phyloP scores from a whole-genome alignment of 2,329 filamentous ascomycete genomes.

The Parastagonospora nodorum region DNA sequence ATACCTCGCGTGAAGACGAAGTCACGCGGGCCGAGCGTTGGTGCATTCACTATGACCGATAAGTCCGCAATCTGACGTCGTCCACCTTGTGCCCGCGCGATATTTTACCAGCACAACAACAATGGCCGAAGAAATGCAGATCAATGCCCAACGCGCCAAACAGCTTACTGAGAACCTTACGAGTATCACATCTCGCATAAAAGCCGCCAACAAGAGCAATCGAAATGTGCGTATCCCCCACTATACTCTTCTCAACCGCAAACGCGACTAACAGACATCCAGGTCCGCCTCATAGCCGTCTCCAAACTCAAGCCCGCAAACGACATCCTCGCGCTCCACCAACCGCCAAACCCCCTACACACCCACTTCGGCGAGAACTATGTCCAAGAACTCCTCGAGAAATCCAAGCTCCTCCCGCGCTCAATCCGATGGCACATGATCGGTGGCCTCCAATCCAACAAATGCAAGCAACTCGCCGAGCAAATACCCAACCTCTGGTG shows the following conservation, averaged over 20 bases:
- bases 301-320: constrained; percentile 94
- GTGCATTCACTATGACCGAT: too few relatives aligned
- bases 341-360: constrained; percentile 56
- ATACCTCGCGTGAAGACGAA: too few relatives aligned
- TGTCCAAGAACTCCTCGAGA: constrained; percentile 77
- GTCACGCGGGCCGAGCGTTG: too few relatives aligned
- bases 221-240: constrained; percentile 31
- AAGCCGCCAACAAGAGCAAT: constrained; percentile 41
- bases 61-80: too few relatives aligned
- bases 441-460: constrained; percentile 89
- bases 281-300: constrained; percentile 89
- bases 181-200: constrained; percentile 49
- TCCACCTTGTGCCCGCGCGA: not conserved
- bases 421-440: constrained; percentile 95
- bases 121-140: constrained; percentile 47
- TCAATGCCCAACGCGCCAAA: constrained; percentile 52
- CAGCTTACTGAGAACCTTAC: constrained; percentile 53
- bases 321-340: constrained; percentile 85
- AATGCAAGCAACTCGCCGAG: constrained; percentile 82
- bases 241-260: not conserved
- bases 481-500: constrained; percentile 88
- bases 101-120: constrained; percentile 3
- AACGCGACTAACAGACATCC: constrained; percentile 9
- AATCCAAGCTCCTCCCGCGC: constrained; percentile 76
- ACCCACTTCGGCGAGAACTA: constrained; percentile 97